Base-by-base conservation (phyloP, 2,329 filamentous ascomycete genomes). In the Cladosporium phlei region DNA sequence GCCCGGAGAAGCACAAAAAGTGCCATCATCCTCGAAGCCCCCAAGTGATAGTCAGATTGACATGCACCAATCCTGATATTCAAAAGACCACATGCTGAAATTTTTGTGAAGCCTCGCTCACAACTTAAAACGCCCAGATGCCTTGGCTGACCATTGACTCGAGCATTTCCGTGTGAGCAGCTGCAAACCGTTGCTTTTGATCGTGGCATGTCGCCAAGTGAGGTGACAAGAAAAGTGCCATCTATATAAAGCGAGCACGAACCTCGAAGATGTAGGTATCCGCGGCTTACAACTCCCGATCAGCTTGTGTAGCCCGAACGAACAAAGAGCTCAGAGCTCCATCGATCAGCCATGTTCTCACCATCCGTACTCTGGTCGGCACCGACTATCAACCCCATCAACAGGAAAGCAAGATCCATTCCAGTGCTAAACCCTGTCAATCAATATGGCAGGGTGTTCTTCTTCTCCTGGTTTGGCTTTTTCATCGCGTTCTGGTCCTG, bases 401-500 rank as follows among this genome's bases (percentile, higher is more conserved):
- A 83, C 21, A 76, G 77, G 48, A 94, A 94, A 65, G 88, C 88
- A 40, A 79, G 77, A 51, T 85, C 85, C 0, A 79, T 94, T 40
- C 88, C 88, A 0, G 65, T 86, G 20, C 69, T 94, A 51, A 93
- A 93, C 62, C 78, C 83, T 0, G 63, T 88, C 55, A 75, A 93
- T 63, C 70, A 80, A 55, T 88, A 94, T 71, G 88, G 87, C 25
- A 77, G 86, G 5, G 87, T 90, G 0, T 93, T 91, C 66, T 86
- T 88, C 71, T 91, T 93, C 68, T 84, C 84, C 1, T 90, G 85
- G 79, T 74, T 86, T 35, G 85, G 86, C 2, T 90, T 89, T 65
- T 82, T 90, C 77, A 78, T 88, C 43, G 83, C 85, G 12, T 93
- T 93, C 66, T 85, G 86, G 75, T 87, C 86, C 8, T 93, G 76